Percentiles rank a stretch among this genome's conserved stretches.
Conservation (phyloP, 2,329 filamentous ascomycete species). For the Onygenales sp. region DNA sequence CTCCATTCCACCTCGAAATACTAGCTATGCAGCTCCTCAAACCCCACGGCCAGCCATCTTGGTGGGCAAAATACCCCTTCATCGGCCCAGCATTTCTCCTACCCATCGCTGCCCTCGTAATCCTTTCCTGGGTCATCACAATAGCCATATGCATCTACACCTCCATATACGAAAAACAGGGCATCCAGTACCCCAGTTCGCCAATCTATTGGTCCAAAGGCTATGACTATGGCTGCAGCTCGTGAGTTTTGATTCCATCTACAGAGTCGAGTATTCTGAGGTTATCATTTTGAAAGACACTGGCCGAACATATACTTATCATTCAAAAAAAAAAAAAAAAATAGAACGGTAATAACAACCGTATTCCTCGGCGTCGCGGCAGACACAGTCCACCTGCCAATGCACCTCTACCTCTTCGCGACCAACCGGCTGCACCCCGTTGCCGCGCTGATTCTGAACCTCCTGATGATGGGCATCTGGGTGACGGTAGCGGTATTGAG, state of each 20-base stretch:
- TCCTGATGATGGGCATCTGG: slow-evolving; percentile 2
- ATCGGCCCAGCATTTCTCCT: background rate
- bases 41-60: background rate
- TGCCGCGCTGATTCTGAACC: slow-evolving; percentile 2
- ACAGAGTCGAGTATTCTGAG: background rate
- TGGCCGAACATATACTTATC: too few species aligned
- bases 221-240: background rate
- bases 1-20: too few species aligned
- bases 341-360: background rate
- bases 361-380: slow-evolving; percentile 2
- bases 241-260: background rate
- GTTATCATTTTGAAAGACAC: background rate
- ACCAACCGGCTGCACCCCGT: slow-evolving; percentile 3
- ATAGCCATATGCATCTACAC: background rate
- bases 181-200: too few species aligned
- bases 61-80: background rate
- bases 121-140: slow-evolving; percentile 1
- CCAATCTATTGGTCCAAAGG: background rate
- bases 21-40: background rate
- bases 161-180: background rate
- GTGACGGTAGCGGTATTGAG: background rate
- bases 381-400: slow-evolving; percentile 4
- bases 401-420: slow-evolving; percentile 4
- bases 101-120: background rate
- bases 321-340: background rate